These are phyloP conservation scores for Orobanche coerulescens DNA, from an alignment of 257 asterid species.

Conservation along the genomic window DNA sequence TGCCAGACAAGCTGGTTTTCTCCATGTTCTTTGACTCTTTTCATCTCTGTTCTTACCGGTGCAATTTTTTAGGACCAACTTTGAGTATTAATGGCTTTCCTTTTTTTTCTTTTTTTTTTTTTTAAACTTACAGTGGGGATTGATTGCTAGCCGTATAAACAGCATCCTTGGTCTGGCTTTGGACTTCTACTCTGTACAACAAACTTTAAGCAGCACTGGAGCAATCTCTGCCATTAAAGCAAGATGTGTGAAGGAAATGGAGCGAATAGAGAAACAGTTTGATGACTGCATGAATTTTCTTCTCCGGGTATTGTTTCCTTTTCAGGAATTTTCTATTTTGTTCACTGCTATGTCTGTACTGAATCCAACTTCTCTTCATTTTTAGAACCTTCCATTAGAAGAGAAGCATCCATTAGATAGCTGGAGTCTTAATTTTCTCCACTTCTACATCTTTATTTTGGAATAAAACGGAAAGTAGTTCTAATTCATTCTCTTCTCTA, in stretches of 20 bases:
- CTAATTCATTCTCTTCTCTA: not conserved
- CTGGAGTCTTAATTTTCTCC: no score
- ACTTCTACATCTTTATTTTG: no score
- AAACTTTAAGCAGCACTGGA: constrained; percentile 62
- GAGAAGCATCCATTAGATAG: no score
- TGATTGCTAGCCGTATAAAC: constrained; percentile 93
- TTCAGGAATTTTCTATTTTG: not conserved
- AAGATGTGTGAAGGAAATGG: constrained; percentile 81
- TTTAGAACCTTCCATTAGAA: not conserved
- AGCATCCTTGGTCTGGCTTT: constrained; percentile 80
- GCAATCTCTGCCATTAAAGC: constrained; percentile 66
- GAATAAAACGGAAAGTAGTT: not conserved
- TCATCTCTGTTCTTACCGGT: not conserved
- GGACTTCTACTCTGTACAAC: constrained; percentile 72
- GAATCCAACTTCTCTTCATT: not conserved
- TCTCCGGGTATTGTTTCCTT: constrained; percentile 59
- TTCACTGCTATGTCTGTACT: not conserved
- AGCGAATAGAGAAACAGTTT: constrained; percentile 80
- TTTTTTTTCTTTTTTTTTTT: not conserved
- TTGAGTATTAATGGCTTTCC: constrained; percentile 4
- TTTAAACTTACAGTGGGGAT: constrained; percentile 66
- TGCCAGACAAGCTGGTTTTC: constrained; percentile 90
- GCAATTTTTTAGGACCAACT: not conserved
- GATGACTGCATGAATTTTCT: constrained; percentile 95
- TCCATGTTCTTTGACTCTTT: constrained; percentile 14